Base-by-base conservation (phyloP, 2,329 filamentous ascomycete genomes). In the Cryphonectria parasitica region DNA sequence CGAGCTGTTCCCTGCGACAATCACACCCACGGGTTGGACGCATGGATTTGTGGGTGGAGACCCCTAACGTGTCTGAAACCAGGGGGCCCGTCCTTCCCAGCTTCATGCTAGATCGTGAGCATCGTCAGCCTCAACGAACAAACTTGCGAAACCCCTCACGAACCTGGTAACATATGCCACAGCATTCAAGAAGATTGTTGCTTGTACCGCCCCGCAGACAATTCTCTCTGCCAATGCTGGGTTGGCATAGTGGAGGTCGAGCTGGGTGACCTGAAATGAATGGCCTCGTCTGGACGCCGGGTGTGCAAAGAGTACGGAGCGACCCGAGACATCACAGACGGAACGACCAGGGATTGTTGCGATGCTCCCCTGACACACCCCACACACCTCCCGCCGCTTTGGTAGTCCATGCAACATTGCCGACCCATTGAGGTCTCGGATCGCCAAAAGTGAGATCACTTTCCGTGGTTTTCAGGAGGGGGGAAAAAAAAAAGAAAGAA, bases 41-140 rank as follows among this genome's bases (percentile, higher is more conserved):
- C 19, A 61, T 61, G 58, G 31, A 25, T n/a, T 19, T 61, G 58
- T 39, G 34, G 58, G 31, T 61, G 31, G 54, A 58, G 31, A 60
- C 22, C 58, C 58, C 58, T 34, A 61, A 61, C 58, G 34, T 39
- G 58, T 61, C 58, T 61, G 58, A 61, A 61, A 61, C 58, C 58
- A 58, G 54, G 54, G 52, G 58, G 58, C 5, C 31, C 34, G 34
- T 61, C 58, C 8, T 15, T 61, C 34, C 22, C 58, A 61, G 58
- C 58, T 39, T 39, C 58, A 61, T 61, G 58, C 19, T 15, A 39
- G 58, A 25, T 39, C 31, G 58, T 61, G 58, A 39, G 58, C 34
- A 36, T 61, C 34, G 19, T 25, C 19, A 39, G 19, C 34, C 58
- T 61, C 58, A 36, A 39, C 34, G 19, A 39, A 39, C 31, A 7